These are phyloP conservation scores for Lactarius sanguifluus DNA, from an alignment of 768 basidiomycete species.

Conservation along the genomic window DNA sequence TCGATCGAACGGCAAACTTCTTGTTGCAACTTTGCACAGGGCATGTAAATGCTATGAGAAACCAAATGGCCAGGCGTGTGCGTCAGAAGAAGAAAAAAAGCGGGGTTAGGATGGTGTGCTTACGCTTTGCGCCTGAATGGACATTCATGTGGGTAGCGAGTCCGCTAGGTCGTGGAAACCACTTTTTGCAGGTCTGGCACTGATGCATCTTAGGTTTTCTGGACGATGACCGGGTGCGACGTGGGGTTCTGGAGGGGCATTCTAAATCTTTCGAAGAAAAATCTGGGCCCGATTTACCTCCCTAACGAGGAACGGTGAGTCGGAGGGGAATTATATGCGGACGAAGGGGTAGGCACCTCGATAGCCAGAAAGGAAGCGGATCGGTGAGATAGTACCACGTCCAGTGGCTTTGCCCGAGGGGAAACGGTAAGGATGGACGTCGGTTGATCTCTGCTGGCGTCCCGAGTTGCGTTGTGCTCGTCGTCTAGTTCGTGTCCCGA, in stretches of 20 bases:
- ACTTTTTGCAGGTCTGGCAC: conserved; percentile 45
- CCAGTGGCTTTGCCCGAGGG: conserved; percentile 15
- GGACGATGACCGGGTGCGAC: conserved; percentile 20
- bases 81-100: conserved; percentile 17
- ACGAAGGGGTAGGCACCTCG: conserved; percentile 14
- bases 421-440: conserved; percentile 11
- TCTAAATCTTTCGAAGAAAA: conserved; percentile 13
- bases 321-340: not conserved
- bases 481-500: conserved; percentile 21
- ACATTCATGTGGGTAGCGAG: conserved; percentile 55
- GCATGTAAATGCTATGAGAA: conserved; percentile 45
- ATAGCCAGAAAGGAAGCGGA: conserved; percentile 22
- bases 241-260: conserved; percentile 9
- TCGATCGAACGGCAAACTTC: conserved; percentile 75
- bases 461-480: conserved; percentile 16
- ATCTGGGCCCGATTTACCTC: conserved; percentile 2
- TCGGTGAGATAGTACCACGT: conserved; percentile 10
- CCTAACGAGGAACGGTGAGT: conserved; percentile 18
- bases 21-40: conserved; percentile 60
- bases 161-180: conserved; percentile 53
- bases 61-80: not conserved
- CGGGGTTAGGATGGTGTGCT: conserved; percentile 28
- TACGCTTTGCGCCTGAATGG: conserved; percentile 52
- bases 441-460: conserved; percentile 15
- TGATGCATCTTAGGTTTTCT: conserved; percentile 50